These are phyloP conservation scores for Berberis vulgaris DNA, from an alignment of 164 flowering plant species.

Conservation along the genomic window DNA sequence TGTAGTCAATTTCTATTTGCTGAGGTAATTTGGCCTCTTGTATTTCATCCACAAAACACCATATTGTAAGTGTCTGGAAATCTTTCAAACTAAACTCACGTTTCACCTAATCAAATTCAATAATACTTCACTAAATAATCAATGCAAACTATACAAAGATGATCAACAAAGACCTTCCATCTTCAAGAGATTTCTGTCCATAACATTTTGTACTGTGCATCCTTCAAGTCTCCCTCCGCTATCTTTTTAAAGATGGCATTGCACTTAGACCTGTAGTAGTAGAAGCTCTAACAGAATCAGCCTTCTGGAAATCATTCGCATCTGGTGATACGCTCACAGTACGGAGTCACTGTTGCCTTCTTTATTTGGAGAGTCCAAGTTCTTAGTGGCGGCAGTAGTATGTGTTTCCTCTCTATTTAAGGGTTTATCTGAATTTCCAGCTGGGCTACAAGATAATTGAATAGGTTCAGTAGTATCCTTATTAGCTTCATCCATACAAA, in stretches of 20 bases:
- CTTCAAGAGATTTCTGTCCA: too few species aligned
- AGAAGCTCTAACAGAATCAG: constrained; percentile 9
- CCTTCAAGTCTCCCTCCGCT: constrained; percentile 21
- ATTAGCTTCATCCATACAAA: constrained; percentile 36
- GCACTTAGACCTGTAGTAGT: constrained; percentile 31
- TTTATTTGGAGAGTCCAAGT: background rate
- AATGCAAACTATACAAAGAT: too few species aligned
- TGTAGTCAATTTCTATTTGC: too few species aligned
- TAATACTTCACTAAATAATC: too few species aligned
- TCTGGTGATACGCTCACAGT: background rate
- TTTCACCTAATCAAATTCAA: too few species aligned
- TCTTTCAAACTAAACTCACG: too few species aligned
- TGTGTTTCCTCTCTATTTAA: background rate
- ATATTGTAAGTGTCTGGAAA: too few species aligned
- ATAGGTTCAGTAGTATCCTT: constrained; percentile 6
- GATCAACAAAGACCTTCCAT: too few species aligned
- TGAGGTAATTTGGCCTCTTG: too few species aligned
- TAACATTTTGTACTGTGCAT: background rate
- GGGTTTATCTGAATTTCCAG: constrained; percentile 10
- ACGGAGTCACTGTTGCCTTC: background rate
- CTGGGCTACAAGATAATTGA: constrained; percentile 4
- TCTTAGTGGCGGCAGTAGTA: constrained; percentile 4
- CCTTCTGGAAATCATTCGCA: constrained; percentile 10
- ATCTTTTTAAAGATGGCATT: constrained; percentile 61
- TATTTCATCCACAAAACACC: too few species aligned